Percentiles rank a stretch among this genome's conserved stretches.
phyloP scores from a whole-genome alignment of 345 rosid species.

The Gossypioides kirkii region DNA sequence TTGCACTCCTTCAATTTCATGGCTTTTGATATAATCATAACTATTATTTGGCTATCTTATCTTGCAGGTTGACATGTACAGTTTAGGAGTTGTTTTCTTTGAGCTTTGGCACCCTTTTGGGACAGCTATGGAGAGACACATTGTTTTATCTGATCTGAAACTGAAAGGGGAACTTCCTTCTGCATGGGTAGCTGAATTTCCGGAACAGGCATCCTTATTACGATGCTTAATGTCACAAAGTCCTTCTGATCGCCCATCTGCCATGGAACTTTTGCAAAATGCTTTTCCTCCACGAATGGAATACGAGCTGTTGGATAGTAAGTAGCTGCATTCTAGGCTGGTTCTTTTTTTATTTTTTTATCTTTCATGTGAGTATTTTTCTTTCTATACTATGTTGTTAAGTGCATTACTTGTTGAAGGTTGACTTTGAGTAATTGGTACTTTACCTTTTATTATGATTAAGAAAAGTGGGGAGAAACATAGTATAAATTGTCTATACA shows the following conservation, averaged over 20 bases:
- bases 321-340: conserved; percentile 24
- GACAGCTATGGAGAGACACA: conserved; percentile 88
- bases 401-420: background rate
- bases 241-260: conserved; percentile 98
- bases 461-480: background rate
- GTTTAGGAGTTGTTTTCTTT: conserved; percentile 89
- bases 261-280: conserved; percentile 70
- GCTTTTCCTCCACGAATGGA: conserved; percentile 94
- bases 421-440: background rate
- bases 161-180: conserved; percentile 81
- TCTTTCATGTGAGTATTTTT: background rate
- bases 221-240: conserved; percentile 74
- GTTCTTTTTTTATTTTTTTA: background rate
- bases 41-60: conserved; percentile 19
- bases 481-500: no score
- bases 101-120: conserved; percentile 96
- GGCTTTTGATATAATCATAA: background rate
- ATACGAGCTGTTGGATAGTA: conserved; percentile 77
- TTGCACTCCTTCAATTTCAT: background rate
- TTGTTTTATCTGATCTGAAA: conserved; percentile 72
- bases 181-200: conserved; percentile 73
- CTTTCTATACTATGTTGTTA: background rate
- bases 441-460: conserved; percentile 1
- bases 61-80: conserved; percentile 93
- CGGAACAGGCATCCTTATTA: conserved; percentile 81